A percentile compares a stretch with the other conserved stretches of the same genome.
These are phyloP conservation scores for Mesotaenium endlicherianum DNA, from an alignment of 139 green algal species.

Conservation along the genomic window DNA sequence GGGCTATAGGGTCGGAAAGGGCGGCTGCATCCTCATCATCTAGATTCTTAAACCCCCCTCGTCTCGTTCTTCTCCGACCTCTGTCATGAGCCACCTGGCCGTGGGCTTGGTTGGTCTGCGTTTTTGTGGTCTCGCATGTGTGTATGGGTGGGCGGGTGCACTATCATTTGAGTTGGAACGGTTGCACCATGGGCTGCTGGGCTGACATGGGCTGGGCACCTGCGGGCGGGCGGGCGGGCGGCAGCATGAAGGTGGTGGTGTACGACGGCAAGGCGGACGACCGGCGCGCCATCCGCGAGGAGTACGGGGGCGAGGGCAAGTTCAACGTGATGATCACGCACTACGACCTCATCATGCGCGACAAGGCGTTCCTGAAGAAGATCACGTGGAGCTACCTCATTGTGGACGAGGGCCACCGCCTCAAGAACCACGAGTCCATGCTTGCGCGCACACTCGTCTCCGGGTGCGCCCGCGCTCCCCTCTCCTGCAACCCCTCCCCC, in stretches of 20 bases:
- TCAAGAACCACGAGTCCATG: constrained; percentile 72
- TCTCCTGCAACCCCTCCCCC: too few species aligned
- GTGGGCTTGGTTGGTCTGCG: too few species aligned
- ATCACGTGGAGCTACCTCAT: constrained; percentile 70
- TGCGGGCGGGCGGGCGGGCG: neutral
- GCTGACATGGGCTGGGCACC: neutral
- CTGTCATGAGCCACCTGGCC: too few species aligned
- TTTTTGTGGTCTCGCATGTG: too few species aligned
- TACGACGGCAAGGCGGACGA: constrained; percentile 58
- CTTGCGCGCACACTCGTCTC: constrained; percentile 54
- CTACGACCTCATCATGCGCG: constrained; percentile 65
- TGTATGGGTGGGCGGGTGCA: too few species aligned
- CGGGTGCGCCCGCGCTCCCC: too few species aligned
- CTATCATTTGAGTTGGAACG: too few species aligned
- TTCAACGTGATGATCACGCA: constrained; percentile 73
- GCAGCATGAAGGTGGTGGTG: constrained; percentile 27
- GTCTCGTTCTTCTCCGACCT: too few species aligned
- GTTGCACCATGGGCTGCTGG: too few species aligned
- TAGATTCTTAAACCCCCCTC: too few species aligned
- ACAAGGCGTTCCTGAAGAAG: constrained; percentile 66
- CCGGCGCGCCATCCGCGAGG: constrained; percentile 53
- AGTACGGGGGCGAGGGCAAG: constrained; percentile 45
- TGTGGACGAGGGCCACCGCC: constrained; percentile 76
- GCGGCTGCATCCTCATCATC: too few species aligned
- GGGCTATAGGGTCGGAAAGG: too few species aligned